These are phyloP conservation scores for Arthrobotrys iridis DNA, from an alignment of 2,329 filamentous ascomycete species.

Conservation along the genomic window DNA sequence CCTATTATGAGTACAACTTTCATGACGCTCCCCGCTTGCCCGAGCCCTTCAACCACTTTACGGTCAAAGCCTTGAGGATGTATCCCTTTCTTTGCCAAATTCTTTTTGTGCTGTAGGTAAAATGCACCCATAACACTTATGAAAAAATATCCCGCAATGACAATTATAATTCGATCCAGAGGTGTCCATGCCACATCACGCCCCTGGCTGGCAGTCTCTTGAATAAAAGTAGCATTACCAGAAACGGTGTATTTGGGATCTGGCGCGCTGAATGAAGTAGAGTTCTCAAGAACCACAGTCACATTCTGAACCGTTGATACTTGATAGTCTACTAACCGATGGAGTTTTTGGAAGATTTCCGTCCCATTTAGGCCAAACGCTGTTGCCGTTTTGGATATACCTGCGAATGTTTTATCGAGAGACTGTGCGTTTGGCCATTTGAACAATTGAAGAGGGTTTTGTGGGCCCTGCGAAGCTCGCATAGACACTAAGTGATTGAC, in stretches of 20 bases:
- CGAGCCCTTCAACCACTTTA: conserved; percentile 80
- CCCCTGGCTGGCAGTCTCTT: conserved; percentile 3
- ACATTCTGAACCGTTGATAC: conserved; percentile 5
- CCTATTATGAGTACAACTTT: conserved; percentile 98
- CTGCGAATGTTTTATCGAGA: conserved; percentile 19
- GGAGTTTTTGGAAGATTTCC: conserved; percentile 22
- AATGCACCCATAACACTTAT: conserved; percentile 78
- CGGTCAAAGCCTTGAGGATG: conserved; percentile 73
- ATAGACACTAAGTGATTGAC: conserved; percentile 34
- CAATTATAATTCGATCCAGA: conserved; percentile 73
- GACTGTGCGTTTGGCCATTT: conserved; percentile 35
- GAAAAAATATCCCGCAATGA: conserved; percentile 81
- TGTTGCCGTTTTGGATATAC: conserved; percentile 27
- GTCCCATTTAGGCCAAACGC: conserved; percentile 37
- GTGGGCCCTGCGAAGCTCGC: conserved; percentile 29
- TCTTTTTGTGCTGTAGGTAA: conserved; percentile 76
- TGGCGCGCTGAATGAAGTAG: background rate
- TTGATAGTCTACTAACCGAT: conserved; percentile 25
- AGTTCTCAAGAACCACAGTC: conserved; percentile 2
- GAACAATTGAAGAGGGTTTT: conserved; percentile 13
- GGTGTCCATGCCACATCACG: conserved; percentile 62
- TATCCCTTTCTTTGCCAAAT: conserved; percentile 61
- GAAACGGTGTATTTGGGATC: conserved; percentile 12
- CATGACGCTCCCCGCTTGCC: conserved; percentile 94
- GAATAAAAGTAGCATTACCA: conserved; percentile 29